Evolutionary conservation across 768 basidiomycete species (phyloP), one percentile per base, ranked within the genome.

Genomic region (Hydnum rufescens): DNA sequence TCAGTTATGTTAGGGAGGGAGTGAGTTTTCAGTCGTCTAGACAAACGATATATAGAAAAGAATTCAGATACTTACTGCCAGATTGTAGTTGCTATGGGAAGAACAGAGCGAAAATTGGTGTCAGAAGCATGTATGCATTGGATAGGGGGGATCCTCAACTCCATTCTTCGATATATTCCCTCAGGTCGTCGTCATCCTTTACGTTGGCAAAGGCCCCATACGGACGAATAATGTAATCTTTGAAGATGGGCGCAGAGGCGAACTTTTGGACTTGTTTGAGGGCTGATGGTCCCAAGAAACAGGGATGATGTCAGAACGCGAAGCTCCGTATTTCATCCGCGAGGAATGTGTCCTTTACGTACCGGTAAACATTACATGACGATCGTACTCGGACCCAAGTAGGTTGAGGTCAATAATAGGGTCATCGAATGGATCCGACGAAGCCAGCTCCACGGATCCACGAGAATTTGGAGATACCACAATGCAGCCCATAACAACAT

Each of bases 331-430:
- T 8, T 8, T 39, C 34, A 39, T n/a, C n/a, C n/a, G n/a, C n/a
- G n/a, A n/a, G n/a, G n/a, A n/a, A n/a, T n/a, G n/a, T n/a, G n/a
- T n/a, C n/a, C n/a, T n/a, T n/a, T n/a, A n/a, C 34, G 8, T 8
- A 39, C 34, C 34, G 34, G 19, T 19, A 39, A 8, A 8, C 34
- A 39, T 39, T 8, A 39, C 8, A 19, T 39, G 19, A 39, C 34
- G 34, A 19, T 39, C 34, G 19, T 8, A 8, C 19, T 39, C 19
- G 34, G 34, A 8, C 19, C 8, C 8, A 19, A 39, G 34, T 8
- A 39, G 19, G 70, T 65, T 65, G 19, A 72, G 73, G 52, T 73
- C 68, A 16, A 73, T 65, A 31, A 67, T n/a, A 0, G 72, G 72
- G 1, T 60, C 51, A 5, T 71, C 70, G 58, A 63, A 64, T 8